Conservation (phyloP, 108 stramenopile species). For the Nannochloropsis gaditana region DNA sequence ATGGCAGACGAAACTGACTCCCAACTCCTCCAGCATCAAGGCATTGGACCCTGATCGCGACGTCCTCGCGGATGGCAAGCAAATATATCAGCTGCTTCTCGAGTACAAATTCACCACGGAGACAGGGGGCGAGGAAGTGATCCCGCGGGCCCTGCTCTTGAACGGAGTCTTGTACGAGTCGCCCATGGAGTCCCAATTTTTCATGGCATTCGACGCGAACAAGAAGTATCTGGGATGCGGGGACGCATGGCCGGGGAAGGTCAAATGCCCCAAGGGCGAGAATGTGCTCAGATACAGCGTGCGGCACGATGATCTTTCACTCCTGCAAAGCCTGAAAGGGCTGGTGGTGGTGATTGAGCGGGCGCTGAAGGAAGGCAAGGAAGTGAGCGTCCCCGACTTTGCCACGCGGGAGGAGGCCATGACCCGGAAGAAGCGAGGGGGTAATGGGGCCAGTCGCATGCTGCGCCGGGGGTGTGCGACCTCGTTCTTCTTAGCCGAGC, state of each 20-base stretch:
- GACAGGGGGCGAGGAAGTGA: constrained; percentile 38
- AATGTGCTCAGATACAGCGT: constrained; percentile 23
- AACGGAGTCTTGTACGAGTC: constrained; percentile 68
- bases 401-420: constrained; percentile 5
- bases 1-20: constrained; percentile 54
- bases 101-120: constrained; percentile 62
- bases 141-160: constrained; percentile 37
- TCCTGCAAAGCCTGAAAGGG: constrained; percentile 32
- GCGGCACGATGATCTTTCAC: background rate
- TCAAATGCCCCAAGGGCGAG: constrained; percentile 44
- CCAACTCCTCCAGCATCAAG: constrained; percentile 42
- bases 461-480: constrained; percentile 22
- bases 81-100: constrained; percentile 56
- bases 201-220: constrained; percentile 60
- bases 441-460: background rate
- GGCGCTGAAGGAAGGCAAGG: background rate
- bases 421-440: background rate
- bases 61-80: constrained; percentile 53
- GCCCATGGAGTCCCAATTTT: constrained; percentile 60
- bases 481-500: constrained; percentile 36
- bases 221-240: constrained; percentile 52
- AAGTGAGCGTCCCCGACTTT: background rate
- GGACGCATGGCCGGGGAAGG: constrained; percentile 58
- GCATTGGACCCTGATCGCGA: constrained; percentile 56
- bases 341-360: constrained; percentile 24